These are phyloP conservation scores for Pseudophaeomoniella oleicola DNA, from an alignment of 2,329 filamentous ascomycete species.

Conservation along the genomic window DNA sequence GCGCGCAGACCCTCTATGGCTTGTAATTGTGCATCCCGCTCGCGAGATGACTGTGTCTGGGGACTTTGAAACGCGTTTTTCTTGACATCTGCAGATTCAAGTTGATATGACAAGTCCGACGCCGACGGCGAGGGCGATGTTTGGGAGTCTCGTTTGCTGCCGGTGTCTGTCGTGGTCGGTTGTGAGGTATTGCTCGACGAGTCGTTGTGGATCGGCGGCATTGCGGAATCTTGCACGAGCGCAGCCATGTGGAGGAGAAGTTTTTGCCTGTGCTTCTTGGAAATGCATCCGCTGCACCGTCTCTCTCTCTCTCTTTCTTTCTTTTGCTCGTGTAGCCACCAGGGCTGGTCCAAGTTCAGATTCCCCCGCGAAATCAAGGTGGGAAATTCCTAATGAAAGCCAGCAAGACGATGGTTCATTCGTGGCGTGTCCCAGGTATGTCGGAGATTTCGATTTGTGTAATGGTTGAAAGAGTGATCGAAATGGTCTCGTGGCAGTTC, in stretches of 20 bases:
- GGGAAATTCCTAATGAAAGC: no score
- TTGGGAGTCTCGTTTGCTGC: conserved; percentile 5
- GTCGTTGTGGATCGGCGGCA: conserved; percentile 3
- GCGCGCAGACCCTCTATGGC: not conserved
- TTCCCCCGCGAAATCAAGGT: no score
- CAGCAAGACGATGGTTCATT: no score
- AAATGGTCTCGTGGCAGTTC: no score
- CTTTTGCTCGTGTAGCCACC: no score
- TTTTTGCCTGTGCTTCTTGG: not conserved
- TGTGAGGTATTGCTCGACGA: conserved; percentile 8
- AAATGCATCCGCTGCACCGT: no score
- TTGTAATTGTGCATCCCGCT: not conserved
- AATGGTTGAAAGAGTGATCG: no score
- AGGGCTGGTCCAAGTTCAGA: no score
- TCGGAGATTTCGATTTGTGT: no score
- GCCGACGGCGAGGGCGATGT: conserved; percentile 7
- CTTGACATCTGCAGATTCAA: not conserved
- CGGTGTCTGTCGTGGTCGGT: conserved; percentile 6
- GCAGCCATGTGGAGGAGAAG: conserved; percentile 1
- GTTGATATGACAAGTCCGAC: conserved; percentile 4
- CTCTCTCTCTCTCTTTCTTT: no score
- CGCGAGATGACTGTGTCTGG: not conserved
- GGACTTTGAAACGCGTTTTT: conserved; percentile 1
- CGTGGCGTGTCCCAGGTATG: no score
- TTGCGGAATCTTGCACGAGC: not conserved